Conservation (phyloP, 2,329 filamentous ascomycete species). For the Clonostachys rhizophaga region DNA sequence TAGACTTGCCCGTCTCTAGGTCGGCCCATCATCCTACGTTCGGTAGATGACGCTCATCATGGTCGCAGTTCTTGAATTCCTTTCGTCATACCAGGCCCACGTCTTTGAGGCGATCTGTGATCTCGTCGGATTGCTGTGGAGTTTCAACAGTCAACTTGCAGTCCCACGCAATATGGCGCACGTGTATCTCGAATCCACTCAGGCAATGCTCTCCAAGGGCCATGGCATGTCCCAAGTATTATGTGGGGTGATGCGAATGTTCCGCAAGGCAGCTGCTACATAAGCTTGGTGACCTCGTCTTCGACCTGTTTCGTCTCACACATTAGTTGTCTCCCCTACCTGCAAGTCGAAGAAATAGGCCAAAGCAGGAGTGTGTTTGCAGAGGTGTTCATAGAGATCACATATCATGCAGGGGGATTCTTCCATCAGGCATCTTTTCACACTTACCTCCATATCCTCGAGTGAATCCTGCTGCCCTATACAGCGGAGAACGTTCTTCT, state of each 20-base stretch:
- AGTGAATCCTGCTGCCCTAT: constrained; percentile 97
- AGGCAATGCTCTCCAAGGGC: no score
- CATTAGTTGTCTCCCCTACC: no score
- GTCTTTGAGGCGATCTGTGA: constrained; percentile 29
- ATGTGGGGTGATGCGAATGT: constrained; percentile 1
- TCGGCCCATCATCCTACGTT: not conserved
- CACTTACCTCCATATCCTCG: constrained; percentile 97
- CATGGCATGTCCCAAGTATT: no score
- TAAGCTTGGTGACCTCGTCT: constrained; percentile 86
- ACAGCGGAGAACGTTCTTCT: constrained; percentile 95
- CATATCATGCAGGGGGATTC: not conserved
- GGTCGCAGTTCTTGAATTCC: not conserved
- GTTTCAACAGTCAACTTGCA: not conserved
- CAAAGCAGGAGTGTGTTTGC: no score
- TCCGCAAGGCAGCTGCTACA: constrained; percentile 46
- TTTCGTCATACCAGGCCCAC: constrained; percentile 29
- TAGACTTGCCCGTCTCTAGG: not conserved
- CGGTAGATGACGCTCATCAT: not conserved
- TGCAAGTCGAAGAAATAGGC: no score
- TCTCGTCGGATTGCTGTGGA: constrained; percentile 24
- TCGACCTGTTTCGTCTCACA: constrained; percentile 59
- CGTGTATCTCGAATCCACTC: no score
- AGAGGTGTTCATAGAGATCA: constrained; percentile 2
- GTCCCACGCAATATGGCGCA: no score
- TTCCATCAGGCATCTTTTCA: not conserved